These are phyloP conservation scores for Trichomonas vaginalis DNA, from an alignment of 208 protist genomes.

Conservation along the genomic window DNA sequence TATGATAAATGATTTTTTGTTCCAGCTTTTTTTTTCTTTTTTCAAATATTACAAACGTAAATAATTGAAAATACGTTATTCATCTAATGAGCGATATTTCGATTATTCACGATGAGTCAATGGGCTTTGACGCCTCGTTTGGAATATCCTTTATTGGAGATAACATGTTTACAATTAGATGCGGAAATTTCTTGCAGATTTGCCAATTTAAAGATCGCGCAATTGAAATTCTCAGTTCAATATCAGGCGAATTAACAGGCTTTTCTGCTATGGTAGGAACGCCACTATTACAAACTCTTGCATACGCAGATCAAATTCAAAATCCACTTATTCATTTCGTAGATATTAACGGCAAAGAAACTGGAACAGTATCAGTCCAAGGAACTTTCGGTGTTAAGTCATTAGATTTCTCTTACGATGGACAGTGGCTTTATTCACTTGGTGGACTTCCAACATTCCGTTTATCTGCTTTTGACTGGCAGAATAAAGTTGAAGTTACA, in stretches of 20 bases:
- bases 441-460: not conserved
- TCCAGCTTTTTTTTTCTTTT: no score
- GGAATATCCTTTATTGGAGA: not conserved
- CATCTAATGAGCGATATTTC: not conserved
- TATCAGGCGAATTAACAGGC: not conserved
- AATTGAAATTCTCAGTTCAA: not conserved
- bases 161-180: not conserved
- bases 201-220: not conserved
- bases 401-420: not conserved
- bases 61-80: not conserved
- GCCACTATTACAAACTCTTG: not conserved
- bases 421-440: not conserved
- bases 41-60: not conserved
- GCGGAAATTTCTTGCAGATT: conserved; percentile 11
- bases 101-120: not conserved
- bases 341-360: not conserved
- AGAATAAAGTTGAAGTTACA: not conserved
- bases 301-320: not conserved
- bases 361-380: not conserved
- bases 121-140: not conserved
- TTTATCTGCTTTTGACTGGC: not conserved
- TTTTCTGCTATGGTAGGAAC: not conserved
- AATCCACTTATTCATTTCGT: not conserved
- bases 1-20: no score
- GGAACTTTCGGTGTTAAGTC: not conserved